Evolutionary conservation across 371 early-diverging fungal genomes (phyloP).

Genomic region (Lichtheimia ornata): DNA sequence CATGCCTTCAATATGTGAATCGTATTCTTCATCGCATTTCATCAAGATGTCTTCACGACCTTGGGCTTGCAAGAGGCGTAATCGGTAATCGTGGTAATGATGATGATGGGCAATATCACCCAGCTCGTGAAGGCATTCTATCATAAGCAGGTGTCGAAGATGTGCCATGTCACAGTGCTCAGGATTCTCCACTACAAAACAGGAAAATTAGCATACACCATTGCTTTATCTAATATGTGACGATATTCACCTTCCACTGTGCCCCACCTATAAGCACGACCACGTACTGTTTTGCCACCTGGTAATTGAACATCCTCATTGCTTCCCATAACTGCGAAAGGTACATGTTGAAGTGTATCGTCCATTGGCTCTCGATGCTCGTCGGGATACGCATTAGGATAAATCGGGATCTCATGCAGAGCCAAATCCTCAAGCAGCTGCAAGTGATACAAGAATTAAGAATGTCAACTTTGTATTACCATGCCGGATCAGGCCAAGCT

Average conservation of each 20-base stretch:
- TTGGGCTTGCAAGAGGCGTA: slow-evolving; percentile 54
- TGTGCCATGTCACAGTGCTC: slow-evolving; percentile 86
- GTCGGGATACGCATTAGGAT: slow-evolving; percentile 58
- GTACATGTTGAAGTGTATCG: slow-evolving; percentile 68
- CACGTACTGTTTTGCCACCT: slow-evolving; percentile 78
- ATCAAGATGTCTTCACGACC: slow-evolving; percentile 78
- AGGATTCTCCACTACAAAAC: slow-evolving; percentile 75
- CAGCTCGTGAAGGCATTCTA: slow-evolving; percentile 79
- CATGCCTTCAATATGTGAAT: slow-evolving; percentile 59
- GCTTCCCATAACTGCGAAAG: slow-evolving; percentile 93
- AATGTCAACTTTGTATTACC: no score
- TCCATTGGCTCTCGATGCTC: slow-evolving; percentile 67
- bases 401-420: slow-evolving; percentile 72
- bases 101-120: slow-evolving; percentile 78
- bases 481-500: no score
- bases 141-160: slow-evolving; percentile 74
- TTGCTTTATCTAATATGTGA: no score
- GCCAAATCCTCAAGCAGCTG: slow-evolving; percentile 74
- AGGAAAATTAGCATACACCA: no score
- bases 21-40: slow-evolving; percentile 77
- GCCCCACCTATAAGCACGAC: slow-evolving; percentile 98
- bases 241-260: slow-evolving; percentile 73
- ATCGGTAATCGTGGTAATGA: slow-evolving; percentile 81
- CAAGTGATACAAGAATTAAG: not conserved
- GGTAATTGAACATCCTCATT: slow-evolving; percentile 66